Base-by-base conservation (phyloP, 2,329 filamentous ascomycete species). In the Fusarium graminum region DNA sequence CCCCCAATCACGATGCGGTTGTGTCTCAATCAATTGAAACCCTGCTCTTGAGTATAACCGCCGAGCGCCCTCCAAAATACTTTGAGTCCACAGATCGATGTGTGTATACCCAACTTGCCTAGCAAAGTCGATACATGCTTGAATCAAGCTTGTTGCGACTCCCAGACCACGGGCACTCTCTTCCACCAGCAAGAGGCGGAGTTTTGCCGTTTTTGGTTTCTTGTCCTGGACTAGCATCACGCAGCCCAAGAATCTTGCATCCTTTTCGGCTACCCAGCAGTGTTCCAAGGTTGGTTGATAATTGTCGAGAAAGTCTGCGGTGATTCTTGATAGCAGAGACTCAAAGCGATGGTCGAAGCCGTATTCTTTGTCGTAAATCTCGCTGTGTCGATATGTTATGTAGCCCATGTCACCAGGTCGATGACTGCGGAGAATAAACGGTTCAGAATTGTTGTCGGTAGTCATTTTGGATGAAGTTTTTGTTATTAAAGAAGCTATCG, bases 131-230 rank as follows among this genome's bases (percentile, higher is more conserved):
- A 60, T 59, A 12, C 45, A 60, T 26, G 40, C 30, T n/a, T 60
- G 45, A 0, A 60, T 53, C 32, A 60, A 14, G 3, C 32, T 28
- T 8, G 57, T 40, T 1, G 54, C 57, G 0, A 60, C 54, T 1
- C 57, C 57, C 2, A 60, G 55, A 8, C 57, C 57, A 4, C 57
- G 47, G 1, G 55, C 54, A 2, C 1, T 59, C 8, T 59, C 39
- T 3, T 60, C 55, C 2, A 60, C 57, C 28, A 60, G 28, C 14
- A 60, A 12, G 0, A 60, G 17, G 10, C 57, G 40, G 5, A 60
- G 28, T 13, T 59, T 60, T 12, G 57, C 39, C 1, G 57, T 59
- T 14, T 60, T 44, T 0, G 45, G 54, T 16, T 60, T 60, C 11
- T 59, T 44, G 7, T 60, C 57, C 0, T 22, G 39, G 0, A 60